Evolutionary conservation across 1,139 yeast genomes (phyloP).

Genomic region (Zygoascus meyerae): DNA sequence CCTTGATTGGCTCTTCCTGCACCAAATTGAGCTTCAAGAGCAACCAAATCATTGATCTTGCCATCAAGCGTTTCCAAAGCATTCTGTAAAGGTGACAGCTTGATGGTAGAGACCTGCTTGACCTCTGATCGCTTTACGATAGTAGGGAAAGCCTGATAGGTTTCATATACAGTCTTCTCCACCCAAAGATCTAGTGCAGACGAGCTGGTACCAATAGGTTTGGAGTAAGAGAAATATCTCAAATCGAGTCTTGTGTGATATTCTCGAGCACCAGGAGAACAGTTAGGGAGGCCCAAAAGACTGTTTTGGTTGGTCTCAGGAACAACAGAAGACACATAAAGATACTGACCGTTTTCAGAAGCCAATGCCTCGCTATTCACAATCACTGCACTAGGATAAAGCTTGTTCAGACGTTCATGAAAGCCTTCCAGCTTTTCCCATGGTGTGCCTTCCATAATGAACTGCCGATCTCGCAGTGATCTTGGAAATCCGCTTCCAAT

Average conservation of each 20-base stretch:
- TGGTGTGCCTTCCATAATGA: slow-evolving; percentile 80
- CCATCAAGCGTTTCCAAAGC: slow-evolving; percentile 63
- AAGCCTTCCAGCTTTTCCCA: slow-evolving; percentile 84
- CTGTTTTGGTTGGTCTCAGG: slow-evolving; percentile 36
- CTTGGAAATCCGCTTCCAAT: slow-evolving; percentile 83
- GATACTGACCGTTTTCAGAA: slow-evolving; percentile 62
- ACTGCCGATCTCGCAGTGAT: slow-evolving; percentile 67
- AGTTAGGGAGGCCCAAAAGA: slow-evolving; percentile 13
- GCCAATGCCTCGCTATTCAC: slow-evolving; percentile 64
- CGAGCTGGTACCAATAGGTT: slow-evolving; percentile 70
- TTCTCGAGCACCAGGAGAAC: slow-evolving; percentile 29
- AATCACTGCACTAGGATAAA: slow-evolving; percentile 80
- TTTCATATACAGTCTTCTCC: slow-evolving; percentile 76
- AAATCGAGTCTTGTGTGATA: slow-evolving; percentile 49
- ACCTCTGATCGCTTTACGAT: slow-evolving; percentile 82
- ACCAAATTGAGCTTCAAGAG: slow-evolving; percentile 58
- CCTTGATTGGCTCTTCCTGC: slow-evolving; percentile 49
- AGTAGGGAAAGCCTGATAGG: slow-evolving; percentile 76
- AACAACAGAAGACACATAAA: slow-evolving; percentile 67
- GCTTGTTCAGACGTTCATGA: slow-evolving; percentile 65
- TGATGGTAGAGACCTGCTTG: slow-evolving; percentile 45
- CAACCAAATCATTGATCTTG: slow-evolving; percentile 68
- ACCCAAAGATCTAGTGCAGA: slow-evolving; percentile 80
- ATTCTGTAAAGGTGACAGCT: slow-evolving; percentile 79
- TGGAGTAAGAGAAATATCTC: slow-evolving; percentile 60